Evolutionary conservation across 2,329 filamentous ascomycete genomes (phyloP), one percentile per base, ranked within the genome.

Genomic region (Epichloe bromicola): DNA sequence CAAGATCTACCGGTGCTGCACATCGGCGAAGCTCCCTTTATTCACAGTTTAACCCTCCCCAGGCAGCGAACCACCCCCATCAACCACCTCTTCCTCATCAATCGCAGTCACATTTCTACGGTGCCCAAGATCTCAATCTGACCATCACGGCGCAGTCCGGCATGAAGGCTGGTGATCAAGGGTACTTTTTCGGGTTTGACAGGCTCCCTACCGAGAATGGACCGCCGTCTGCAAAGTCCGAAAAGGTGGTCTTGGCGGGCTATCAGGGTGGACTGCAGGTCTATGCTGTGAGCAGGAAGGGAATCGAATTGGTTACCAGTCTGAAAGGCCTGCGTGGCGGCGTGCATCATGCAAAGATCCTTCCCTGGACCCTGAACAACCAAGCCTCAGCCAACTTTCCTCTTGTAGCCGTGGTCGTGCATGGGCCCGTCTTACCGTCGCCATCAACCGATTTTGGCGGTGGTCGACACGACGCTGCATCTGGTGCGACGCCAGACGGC

Each of bases 111-210:
- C 86, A 90, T 67, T 91, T 86, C 65, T 89, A 88, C 63, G 78
- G 82, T 43, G 75, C 81, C 0, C 85, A 86, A 1, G 84, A 90
- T 56, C 73, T 90, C 34, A 85, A 91, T 57, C 72, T 89, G 30
- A 83, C 88, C 56, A 71, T 83, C 46, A 70, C 75, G 50, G 67
- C 70, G 15, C 72, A 70, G 42, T 69, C 74, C 17, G 78, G 76
- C 10, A 70, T 83, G 60, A 76, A 76, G 56, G 76, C 82, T 2
- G 83, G 83, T 3, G 80, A 83, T 38, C 78, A 77, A 43, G 87
- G 86, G 7, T 88, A 86, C 58, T 87, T 85, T 63, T 93, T 88
- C 63, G 83, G 85, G 5, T 89, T 95, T 59, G 90, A 95, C 63
- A 81, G 74, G 2, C 72, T 94, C 42, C 74, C 76, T n/a, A 64